Evolutionary conservation across 805 yeast genomes (phyloP).

Genomic region (Debaryomyces castellii): DNA sequence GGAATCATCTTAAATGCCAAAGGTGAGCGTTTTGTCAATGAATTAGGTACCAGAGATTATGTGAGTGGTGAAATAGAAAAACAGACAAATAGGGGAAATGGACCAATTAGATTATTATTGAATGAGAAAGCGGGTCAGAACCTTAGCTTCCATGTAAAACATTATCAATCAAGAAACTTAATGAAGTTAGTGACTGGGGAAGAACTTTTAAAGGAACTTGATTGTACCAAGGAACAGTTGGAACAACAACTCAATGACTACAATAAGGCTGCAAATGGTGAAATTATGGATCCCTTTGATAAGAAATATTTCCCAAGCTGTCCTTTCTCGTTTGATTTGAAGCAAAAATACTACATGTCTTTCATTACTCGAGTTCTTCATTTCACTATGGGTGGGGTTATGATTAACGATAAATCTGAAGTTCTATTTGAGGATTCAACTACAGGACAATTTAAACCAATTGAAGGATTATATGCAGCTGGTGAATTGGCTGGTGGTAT

Average conservation of each 20-base stretch:
- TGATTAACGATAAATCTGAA: slow-evolving; percentile 48
- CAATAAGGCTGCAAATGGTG: slow-evolving; percentile 42
- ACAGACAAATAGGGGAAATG: slow-evolving; percentile 35
- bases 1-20: slow-evolving; percentile 53
- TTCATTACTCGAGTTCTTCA: slow-evolving; percentile 59
- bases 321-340: slow-evolving; percentile 36
- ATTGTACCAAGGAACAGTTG: slow-evolving; percentile 28
- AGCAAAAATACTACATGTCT: slow-evolving; percentile 48
- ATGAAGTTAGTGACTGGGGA: slow-evolving; percentile 48
- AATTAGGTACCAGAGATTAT: slow-evolving; percentile 58
- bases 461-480: slow-evolving; percentile 40
- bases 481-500: slow-evolving; percentile 49
- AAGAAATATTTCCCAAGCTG: slow-evolving; percentile 49
- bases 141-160: slow-evolving; percentile 52
- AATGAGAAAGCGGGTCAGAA: slow-evolving; percentile 45
- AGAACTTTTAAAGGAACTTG: slow-evolving; percentile 42
- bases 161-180: slow-evolving; percentile 54
- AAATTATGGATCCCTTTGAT: slow-evolving; percentile 41
- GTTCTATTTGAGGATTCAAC: slow-evolving; percentile 38
- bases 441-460: slow-evolving; percentile 15
- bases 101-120: slow-evolving; percentile 52
- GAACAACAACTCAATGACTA: slow-evolving; percentile 36
- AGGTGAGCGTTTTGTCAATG: slow-evolving; percentile 61
- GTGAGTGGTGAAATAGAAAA: slow-evolving; percentile 59
- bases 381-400: slow-evolving; percentile 72